phyloP scores from a whole-genome alignment of 768 basidiomycete genomes.

The Pulveroboletus sp. region DNA sequence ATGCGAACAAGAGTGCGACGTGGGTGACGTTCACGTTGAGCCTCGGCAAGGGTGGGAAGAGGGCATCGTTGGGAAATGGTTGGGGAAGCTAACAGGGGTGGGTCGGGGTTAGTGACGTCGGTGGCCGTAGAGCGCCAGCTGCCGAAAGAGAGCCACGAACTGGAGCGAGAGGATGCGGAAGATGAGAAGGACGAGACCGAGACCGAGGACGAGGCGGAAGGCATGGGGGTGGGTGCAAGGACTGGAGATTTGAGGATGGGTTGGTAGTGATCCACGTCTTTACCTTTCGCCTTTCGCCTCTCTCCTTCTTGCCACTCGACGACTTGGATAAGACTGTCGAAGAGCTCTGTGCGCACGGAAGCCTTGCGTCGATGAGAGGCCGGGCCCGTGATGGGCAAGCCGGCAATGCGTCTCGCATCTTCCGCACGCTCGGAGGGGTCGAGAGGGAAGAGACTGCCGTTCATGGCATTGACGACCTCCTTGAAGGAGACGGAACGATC shows the following conservation, averaged over 20 bases:
- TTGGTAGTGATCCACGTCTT: constrained; percentile 34
- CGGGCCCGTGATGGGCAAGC: constrained; percentile 17
- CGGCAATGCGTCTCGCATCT: constrained; percentile 28
- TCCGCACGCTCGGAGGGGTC: constrained; percentile 32
- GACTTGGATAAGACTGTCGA: constrained; percentile 41
- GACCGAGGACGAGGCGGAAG: constrained; percentile 19
- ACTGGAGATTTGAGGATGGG: constrained; percentile 10
- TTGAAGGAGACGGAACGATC: constrained; percentile 47
- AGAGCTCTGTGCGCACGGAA: constrained; percentile 32
- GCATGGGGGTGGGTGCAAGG: constrained; percentile 13
- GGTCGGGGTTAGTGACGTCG: constrained; percentile 30
- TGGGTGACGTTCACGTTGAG: constrained; percentile 34
- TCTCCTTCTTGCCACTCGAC: constrained; percentile 41
- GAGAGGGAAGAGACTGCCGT: constrained; percentile 51
- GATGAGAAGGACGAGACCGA: constrained; percentile 24
- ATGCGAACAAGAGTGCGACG: constrained; percentile 33
- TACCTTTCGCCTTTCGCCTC: constrained; percentile 35
- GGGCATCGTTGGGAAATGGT: constrained; percentile 20
- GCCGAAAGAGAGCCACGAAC: constrained; percentile 41
- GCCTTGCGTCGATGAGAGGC: constrained; percentile 16
- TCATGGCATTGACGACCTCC: constrained; percentile 54
- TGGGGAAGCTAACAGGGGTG: constrained; percentile 33
- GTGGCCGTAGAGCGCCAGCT: constrained; percentile 38
- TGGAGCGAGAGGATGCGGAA: constrained; percentile 32
- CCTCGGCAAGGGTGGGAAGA: constrained; percentile 27